These are phyloP conservation scores for Ascochyta fabae DNA, from an alignment of 2,329 filamentous ascomycete species.

Conservation along the genomic window DNA sequence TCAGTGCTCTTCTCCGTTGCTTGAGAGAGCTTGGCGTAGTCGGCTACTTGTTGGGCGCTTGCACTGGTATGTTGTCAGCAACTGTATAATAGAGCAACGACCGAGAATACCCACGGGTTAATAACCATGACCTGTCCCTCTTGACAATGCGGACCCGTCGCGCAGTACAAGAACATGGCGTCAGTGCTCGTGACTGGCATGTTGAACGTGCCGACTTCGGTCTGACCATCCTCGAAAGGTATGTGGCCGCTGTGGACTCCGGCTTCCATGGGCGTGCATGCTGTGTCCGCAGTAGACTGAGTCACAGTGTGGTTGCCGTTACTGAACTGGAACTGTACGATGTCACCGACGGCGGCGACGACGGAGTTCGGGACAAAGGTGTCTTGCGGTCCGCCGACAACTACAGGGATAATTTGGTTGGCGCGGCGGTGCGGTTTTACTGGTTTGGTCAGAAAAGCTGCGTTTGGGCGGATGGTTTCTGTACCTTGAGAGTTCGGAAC, in stretches of 20 bases:
- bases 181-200: conserved; percentile 38
- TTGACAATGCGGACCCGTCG: conserved; percentile 42
- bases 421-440: conserved; percentile 31
- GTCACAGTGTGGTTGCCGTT: conserved; percentile 45
- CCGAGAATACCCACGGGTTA: conserved; percentile 24
- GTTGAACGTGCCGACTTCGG: conserved; percentile 41
- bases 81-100: too few relatives aligned
- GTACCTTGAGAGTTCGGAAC: conserved; percentile 11
- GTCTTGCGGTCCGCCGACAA: conserved; percentile 40
- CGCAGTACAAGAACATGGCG: conserved; percentile 42
- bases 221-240: conserved; percentile 37
- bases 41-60: conserved; percentile 31
- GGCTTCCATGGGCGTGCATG: conserved; percentile 36
- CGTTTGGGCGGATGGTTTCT: neutral
- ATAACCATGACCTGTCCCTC: conserved; percentile 39
- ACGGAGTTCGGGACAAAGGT: conserved; percentile 39
- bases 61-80: conserved; percentile 10
- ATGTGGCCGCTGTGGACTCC: conserved; percentile 42
- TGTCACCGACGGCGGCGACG: conserved; percentile 36
- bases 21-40: conserved; percentile 37
- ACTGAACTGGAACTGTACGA: conserved; percentile 42
- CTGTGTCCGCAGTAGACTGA: conserved; percentile 31
- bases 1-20: conserved; percentile 31
- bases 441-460: neutral
- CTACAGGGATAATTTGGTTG: conserved; percentile 36